A percentile compares a stretch with the other conserved stretches of the same genome.
Conservation (phyloP, 495 filamentous ascomycete genomes). For the Hypoxylon fuscum region DNA sequence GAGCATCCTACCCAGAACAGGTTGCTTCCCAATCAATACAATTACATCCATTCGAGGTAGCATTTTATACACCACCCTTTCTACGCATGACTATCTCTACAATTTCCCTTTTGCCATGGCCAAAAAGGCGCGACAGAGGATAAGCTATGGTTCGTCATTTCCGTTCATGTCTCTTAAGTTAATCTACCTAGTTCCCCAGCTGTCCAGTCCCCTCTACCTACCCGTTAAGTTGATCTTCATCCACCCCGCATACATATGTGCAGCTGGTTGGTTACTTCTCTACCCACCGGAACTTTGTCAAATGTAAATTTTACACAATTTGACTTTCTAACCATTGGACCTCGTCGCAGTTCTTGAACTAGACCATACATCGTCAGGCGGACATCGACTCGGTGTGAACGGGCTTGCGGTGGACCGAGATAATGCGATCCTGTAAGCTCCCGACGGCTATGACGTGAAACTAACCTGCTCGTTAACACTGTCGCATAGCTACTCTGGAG, state of each 20-base stretch:
- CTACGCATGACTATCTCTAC: slow-evolving; percentile 49
- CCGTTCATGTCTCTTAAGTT: slow-evolving; percentile 9
- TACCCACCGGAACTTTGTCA: slow-evolving; percentile 14
- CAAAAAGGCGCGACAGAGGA: slow-evolving; percentile 70
- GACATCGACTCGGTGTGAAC: slow-evolving; percentile 93
- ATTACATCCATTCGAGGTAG: slow-evolving; percentile 9
- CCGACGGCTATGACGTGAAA: slow-evolving; percentile 27
- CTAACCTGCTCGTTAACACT: slow-evolving; percentile 36
- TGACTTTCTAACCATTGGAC: slow-evolving; percentile 29
- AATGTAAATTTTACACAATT: not conserved
- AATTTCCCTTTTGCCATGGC: slow-evolving; percentile 55
- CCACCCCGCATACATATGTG: slow-evolving; percentile 29
- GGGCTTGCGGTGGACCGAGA: slow-evolving; percentile 86
- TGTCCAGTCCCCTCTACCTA: too few relatives aligned
- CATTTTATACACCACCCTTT: slow-evolving; percentile 21
- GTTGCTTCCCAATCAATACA: slow-evolving; percentile 10
- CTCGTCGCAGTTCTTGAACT: slow-evolving; percentile 82
- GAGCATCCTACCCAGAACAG: not conserved
- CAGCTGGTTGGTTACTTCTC: slow-evolving; percentile 3
- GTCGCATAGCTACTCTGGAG: slow-evolving; percentile 83
- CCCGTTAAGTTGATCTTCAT: slow-evolving; percentile 32
- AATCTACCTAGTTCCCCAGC: slow-evolving; percentile 8
- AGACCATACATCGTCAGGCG: slow-evolving; percentile 82
- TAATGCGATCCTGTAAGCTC: slow-evolving; percentile 84
- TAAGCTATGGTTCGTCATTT: slow-evolving; percentile 69